These are phyloP conservation scores for Ajuga chamaepitys DNA, from an alignment of 257 asterid species.

Conservation along the genomic window DNA sequence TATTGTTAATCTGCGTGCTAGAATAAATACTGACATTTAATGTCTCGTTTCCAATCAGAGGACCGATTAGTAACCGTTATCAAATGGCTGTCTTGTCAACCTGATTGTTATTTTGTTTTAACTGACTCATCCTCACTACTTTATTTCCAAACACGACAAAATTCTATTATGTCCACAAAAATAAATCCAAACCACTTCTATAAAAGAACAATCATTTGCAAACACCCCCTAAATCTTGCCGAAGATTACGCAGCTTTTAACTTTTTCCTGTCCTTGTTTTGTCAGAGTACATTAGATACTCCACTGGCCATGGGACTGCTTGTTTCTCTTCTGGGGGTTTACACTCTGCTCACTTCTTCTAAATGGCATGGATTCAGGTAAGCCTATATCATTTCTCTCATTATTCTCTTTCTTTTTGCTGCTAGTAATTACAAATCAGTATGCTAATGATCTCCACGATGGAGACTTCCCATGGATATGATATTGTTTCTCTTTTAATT, in stretches of 20 bases:
- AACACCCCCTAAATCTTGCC: too few relatives aligned
- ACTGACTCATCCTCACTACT: not conserved
- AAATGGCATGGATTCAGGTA: slow-evolving; percentile 32
- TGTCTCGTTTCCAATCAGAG: not conserved
- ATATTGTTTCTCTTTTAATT: not conserved
- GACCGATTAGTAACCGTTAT: not conserved
- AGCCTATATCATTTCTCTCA: slow-evolving; percentile 16
- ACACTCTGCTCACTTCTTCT: slow-evolving; percentile 30
- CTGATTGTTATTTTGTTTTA: not conserved
- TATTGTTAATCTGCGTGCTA: not conserved
- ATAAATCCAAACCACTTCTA: too few relatives aligned
- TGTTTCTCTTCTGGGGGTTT: slow-evolving; percentile 29
- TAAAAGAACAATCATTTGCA: not conserved
- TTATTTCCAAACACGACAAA: too few relatives aligned
- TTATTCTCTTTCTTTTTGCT: not conserved
- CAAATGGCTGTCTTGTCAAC: not conserved
- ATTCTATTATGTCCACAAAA: too few relatives aligned
- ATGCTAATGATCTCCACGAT: not conserved
- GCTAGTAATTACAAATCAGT: not conserved
- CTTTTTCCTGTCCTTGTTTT: slow-evolving; percentile 17
- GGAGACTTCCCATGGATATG: not conserved
- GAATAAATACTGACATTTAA: not conserved
- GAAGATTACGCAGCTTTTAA: slow-evolving; percentile 12
- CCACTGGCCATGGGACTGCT: slow-evolving; percentile 55
- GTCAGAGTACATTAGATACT: slow-evolving; percentile 75